Percentiles rank a stretch among this genome's conserved stretches.
Evolutionary conservation across 1,284 basidiomycete genomes (phyloP).

Genomic region (Phellinidium pouzarii): DNA sequence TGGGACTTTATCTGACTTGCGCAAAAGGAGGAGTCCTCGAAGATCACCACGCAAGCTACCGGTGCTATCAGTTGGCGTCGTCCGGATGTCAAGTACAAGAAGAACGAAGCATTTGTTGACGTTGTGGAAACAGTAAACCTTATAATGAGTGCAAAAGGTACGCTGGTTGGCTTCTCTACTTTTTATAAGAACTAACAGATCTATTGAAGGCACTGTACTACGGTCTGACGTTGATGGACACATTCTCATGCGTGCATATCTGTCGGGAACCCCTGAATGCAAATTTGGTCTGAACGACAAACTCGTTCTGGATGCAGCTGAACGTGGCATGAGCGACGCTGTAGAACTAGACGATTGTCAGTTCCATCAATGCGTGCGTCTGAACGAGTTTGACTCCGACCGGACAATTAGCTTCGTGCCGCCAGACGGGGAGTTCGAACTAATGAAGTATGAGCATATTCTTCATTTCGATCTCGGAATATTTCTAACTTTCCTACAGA

Average conservation of each 20-base stretch:
- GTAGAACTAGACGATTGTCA: conserved; percentile 97
- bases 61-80: conserved; percentile 92
- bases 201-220: conserved; percentile 67
- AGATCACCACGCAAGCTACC: conserved; percentile 94
- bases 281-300: conserved; percentile 99
- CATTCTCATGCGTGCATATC: conserved; percentile 96
- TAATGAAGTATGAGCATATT: conserved; percentile 72
- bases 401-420: conserved; percentile 96
- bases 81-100: conserved; percentile 94
- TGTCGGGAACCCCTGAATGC: conserved; percentile 94
- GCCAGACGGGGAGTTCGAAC: conserved; percentile 97
- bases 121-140: conserved; percentile 96
- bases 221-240: conserved; percentile 98
- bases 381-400: conserved; percentile 90
- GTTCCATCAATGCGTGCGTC: conserved; percentile 96
- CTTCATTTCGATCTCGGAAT: conserved; percentile 5
- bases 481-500: conserved; percentile 36
- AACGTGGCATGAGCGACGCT: conserved; percentile 62
- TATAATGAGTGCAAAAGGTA: conserved; percentile 93
- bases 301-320: conserved; percentile 88
- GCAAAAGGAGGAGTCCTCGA: conserved; percentile 88
- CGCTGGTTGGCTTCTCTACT: conserved; percentile 19
- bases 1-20: conserved; percentile 11
- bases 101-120: conserved; percentile 98
- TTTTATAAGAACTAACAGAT: neutral